Percentiles rank a stretch among this genome's conserved stretches.
These are phyloP conservation scores for Chrysophaeum taylorii DNA, from an alignment of 352 stramenopile species.

Conservation along the genomic window DNA sequence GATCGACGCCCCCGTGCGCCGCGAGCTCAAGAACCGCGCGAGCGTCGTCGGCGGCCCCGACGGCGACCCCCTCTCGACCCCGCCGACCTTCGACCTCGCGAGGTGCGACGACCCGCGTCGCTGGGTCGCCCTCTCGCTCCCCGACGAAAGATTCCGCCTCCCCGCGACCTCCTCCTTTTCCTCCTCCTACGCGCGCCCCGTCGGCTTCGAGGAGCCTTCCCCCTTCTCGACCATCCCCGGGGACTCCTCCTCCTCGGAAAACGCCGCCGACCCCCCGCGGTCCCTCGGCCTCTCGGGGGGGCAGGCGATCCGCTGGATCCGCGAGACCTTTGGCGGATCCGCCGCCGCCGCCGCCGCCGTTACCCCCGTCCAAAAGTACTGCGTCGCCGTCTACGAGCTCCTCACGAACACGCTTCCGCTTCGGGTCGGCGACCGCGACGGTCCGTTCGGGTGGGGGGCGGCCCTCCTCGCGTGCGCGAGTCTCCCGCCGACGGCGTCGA, in stretches of 20 bases:
- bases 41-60: not conserved
- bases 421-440: not conserved
- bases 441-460: not conserved
- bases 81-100: too few relatives aligned
- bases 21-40: not conserved
- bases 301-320: not conserved
- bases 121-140: not conserved
- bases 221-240: not conserved
- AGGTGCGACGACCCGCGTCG: not conserved
- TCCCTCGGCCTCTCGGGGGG: not conserved
- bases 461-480: too few relatives aligned
- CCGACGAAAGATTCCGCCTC: not conserved
- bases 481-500: too few relatives aligned
- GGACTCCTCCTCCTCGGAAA: not conserved
- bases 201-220: not conserved
- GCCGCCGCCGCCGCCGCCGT: too few relatives aligned
- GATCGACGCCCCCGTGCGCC: not conserved
- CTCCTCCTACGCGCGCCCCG: not conserved
- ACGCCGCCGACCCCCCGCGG: not conserved
- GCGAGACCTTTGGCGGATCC: too few relatives aligned
- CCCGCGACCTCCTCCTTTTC: not conserved
- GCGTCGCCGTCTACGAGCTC: conserved; percentile 4
- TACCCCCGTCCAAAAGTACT: too few relatives aligned
- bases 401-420: not conserved
- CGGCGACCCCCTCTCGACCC: not conserved